Evolutionary conservation across 2,329 filamentous ascomycete species (phyloP), one percentile per base, ranked within the genome.

Genomic region (Fusarium pseudonygamai): DNA sequence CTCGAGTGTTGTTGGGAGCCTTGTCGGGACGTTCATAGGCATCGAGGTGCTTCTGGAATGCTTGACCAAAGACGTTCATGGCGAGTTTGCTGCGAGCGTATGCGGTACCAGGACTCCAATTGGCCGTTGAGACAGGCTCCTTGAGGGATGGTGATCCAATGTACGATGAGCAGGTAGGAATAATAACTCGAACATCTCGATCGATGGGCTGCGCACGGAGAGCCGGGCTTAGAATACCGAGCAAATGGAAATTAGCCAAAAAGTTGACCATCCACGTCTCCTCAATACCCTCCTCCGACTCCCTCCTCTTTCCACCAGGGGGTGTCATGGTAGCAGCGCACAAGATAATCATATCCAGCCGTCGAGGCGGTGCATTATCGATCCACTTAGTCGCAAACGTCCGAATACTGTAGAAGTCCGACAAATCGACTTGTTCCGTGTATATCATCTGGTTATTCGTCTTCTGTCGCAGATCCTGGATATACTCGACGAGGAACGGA

Each of bases 371-470:
- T 28, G 93, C 90, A 81, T 98, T 98, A 82, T 99, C 96, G 74
- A 99, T 94, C 96, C 97, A 99, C 85, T 94, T 96, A 0, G 96
- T 99, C 18, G 96, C 96, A 81, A 99, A 99, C 71, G 92, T 88
- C 43, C 96, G 93, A 77, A 99, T 92, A 81, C 93, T 97, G 81
- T 97, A 91, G n/a, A 99, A 86, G 22, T 93, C 96, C 18, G 92
- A 85, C 34, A 99, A 89, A 79, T 99, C 95, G 77, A 97, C 94
- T 83, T 97, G 93, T 82, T 99, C 96, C 67, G 96, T 95, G 78
- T 97, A 98, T 76, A 99, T 94, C 79, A 99, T 87, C 66, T 95
- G 87, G 83, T 98, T 98, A 37, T 89, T 88, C 13, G 94, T 94
- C 60, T 88, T 86, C 34, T 88, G 85, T 62, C 97, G 92, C 46